Evolutionary conservation across 164 flowering plant species (phyloP).

Genomic region (Paratinospora sagittata): DNA sequence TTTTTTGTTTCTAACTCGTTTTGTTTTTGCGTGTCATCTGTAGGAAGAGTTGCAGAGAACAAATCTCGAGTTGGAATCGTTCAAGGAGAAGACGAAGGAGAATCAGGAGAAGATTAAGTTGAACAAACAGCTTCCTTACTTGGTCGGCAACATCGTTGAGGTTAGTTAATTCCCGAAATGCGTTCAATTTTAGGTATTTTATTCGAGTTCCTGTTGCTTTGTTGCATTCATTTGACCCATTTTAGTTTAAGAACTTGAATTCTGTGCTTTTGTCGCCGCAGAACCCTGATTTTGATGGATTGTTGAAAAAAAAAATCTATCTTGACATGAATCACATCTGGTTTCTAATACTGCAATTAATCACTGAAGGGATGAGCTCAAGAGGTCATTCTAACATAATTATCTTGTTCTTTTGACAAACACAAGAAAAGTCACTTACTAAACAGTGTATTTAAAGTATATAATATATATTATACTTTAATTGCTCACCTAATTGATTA

Average conservation of each 20-base stretch:
- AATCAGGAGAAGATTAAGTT: conserved; percentile 87
- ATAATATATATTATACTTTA: too few relatives aligned
- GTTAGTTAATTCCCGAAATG: conserved; percentile 20
- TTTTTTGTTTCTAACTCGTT: background rate
- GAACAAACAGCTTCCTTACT: conserved; percentile 82
- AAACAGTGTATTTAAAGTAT: too few relatives aligned
- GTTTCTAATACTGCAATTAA: too few relatives aligned
- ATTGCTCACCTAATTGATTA: too few relatives aligned
- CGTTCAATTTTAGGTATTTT: background rate
- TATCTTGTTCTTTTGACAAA: too few relatives aligned
- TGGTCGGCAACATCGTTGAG: conserved; percentile 88
- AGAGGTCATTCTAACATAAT: too few relatives aligned
- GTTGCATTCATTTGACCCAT: background rate
- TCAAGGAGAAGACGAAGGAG: conserved; percentile 77
- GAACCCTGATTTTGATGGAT: background rate
- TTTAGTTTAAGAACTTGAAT: background rate
- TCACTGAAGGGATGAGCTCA: too few relatives aligned
- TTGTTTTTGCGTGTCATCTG: background rate
- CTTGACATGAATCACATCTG: too few relatives aligned
- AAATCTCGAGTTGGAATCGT: conserved; percentile 59
- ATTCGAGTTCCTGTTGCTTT: background rate
- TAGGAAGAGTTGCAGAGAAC: conserved; percentile 78
- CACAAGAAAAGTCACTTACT: too few relatives aligned
- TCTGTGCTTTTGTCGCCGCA: background rate
- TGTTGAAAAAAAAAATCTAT: too few relatives aligned